Conservation (phyloP, 2,329 filamentous ascomycete species). For the Fusarium pseudoanthophilum region DNA sequence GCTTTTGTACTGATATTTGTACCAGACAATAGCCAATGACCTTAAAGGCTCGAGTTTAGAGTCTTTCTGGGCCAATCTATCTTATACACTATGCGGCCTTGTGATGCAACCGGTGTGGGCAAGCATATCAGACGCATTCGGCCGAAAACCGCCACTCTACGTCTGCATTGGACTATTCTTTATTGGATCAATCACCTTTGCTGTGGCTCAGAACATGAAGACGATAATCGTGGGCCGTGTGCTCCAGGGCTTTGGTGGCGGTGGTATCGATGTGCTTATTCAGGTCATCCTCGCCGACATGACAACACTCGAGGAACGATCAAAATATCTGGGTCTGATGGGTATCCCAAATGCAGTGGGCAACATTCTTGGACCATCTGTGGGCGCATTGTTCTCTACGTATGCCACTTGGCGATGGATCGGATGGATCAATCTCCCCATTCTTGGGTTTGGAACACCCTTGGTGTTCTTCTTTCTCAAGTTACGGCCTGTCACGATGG, state of each 20-base stretch:
- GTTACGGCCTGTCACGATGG: not conserved
- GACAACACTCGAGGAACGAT: slow-evolving; percentile 8
- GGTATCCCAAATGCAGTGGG: slow-evolving; percentile 12
- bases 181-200: slow-evolving; percentile 4
- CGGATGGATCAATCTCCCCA: slow-evolving; percentile 12
- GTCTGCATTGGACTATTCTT: slow-evolving; percentile 10
- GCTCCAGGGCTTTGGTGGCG: slow-evolving; percentile 14
- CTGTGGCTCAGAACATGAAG: slow-evolving; percentile 14
- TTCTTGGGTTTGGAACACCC: slow-evolving; percentile 8
- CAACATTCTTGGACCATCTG: slow-evolving; percentile 7
- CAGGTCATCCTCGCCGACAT: slow-evolving; percentile 17
- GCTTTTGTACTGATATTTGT: not conserved
- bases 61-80: slow-evolving; percentile 15
- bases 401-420: slow-evolving; percentile 23
- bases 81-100: slow-evolving; percentile 15
- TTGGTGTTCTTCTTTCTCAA: slow-evolving; percentile 20
- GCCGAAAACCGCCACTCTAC: slow-evolving; percentile 13
- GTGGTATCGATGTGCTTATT: slow-evolving; percentile 14
- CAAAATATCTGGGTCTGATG: slow-evolving; percentile 7
- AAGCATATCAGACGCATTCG: slow-evolving; percentile 18
- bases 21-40: slow-evolving; percentile 16
- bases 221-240: slow-evolving; percentile 10
- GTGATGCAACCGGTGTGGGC: slow-evolving; percentile 23
- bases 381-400: not conserved
- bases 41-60: slow-evolving; percentile 16